Evolutionary conservation across 2,329 filamentous ascomycete species (phyloP), one percentile per base, ranked within the genome.

Genomic region (Pseudogymnoascus sp.): DNA sequence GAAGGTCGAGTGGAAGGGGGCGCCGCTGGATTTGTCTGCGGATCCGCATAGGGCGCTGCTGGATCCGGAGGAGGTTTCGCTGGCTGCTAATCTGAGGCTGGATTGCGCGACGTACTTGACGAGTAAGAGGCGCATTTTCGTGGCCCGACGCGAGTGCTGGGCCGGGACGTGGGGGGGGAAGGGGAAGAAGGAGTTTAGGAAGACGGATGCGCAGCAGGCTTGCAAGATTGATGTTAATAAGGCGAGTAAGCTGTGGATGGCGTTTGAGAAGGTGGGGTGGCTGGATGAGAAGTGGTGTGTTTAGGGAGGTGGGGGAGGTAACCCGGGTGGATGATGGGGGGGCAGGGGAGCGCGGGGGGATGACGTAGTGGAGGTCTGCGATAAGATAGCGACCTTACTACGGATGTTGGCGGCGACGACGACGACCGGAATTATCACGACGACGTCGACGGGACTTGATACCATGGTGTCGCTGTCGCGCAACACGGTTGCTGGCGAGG

Each of bases 201-300:
- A 96, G 83, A 98, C 93, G 1, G 91, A 96, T 74, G 92, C 92
- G 4, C 93, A 98, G 76, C 90, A 96, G 75, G 92, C 91, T n/a
- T 96, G 92, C 83, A 96, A 96, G 80, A 96, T 97, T 68, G 93
- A 98, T 72, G 93, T 98, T 75, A 97, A 97, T 81, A 98, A 97
- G 80, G 92, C 93, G 2, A 96, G 91, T 69, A 93, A 93, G 76
- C 81, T 98, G 57, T 96, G 92, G 90, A 87, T 87, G 39, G 92
- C 92, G 5, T 98, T 91, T 73, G 90, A 96, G 61, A 88, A 87
- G 70, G 90, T 95, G 39, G 90, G 89, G 69, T 96, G 92, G 91
- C 86, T 96, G 67, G 81, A 89, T 45, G 76, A 76, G 8, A 75
- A 79, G 51, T 77, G 48, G 48, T 54, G 48, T 25, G 48, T 54